Base-by-base conservation (phyloP, 2,329 filamentous ascomycete species). In the Byssothecium circinans region DNA sequence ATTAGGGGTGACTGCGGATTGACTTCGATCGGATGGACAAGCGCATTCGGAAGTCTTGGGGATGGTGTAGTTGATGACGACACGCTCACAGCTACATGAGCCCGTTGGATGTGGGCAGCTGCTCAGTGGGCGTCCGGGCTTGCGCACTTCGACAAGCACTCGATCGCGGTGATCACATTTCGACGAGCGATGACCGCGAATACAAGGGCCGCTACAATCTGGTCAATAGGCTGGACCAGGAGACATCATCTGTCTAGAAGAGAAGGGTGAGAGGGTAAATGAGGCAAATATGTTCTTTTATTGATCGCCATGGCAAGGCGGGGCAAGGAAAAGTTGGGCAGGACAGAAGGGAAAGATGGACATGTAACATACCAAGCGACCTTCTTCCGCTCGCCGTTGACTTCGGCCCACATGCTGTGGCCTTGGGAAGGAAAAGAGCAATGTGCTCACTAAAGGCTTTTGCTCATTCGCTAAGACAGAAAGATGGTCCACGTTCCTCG, bases 131-230 rank as follows among this genome's bases (percentile, higher is more conserved):
- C 86, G 79, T 15, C 86, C 86, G 14, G 86, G 86, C 62, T 88
- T 88, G 53, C 85, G 81, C 14, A 89, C 86, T 18, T 84, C 83
- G 3, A 88, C 76, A 77, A 89, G 83, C 27, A 88, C 73, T 49
- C 86, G 81, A 58, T 88, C 85, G 54, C 79, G 78, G 50, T 89
- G 86, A 39, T 81, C 84, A 69, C 86, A 89, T 75, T 87, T 88
- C 43, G 86, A 88, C 23, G 86, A 89, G 60, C 86, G 83, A 69
- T 89, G 86, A 47, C 86, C 86, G 62, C 86, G 83, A 58, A 89
- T 89, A 67, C 86, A 89, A 63, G 86, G 85, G 76, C 83, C 83
- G 71, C 86, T 89, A 58, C 38, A 46, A 39, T 19, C 32, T 27
- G 2, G 49, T 62, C 41, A 66, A 57, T 45, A 37, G 38, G 23